Percentiles rank a stretch among this genome's conserved stretches.
phyloP scores from a whole-genome alignment of 2,329 filamentous ascomycete genomes.

The Chaetomium sp. region DNA sequence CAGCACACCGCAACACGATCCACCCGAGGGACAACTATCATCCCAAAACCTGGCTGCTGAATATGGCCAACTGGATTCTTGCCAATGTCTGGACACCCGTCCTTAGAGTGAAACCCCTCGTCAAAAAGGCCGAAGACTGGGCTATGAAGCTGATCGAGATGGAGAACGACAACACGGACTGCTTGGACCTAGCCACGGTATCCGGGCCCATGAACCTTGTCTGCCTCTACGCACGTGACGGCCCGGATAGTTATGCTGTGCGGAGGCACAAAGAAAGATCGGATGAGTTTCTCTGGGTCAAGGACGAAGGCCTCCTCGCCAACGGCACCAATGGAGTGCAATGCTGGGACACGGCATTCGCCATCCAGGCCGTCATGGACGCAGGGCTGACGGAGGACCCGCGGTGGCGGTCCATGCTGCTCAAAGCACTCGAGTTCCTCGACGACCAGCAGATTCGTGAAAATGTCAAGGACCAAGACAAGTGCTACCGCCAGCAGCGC shows the following conservation, averaged over 20 bases:
- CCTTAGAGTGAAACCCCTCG: constrained; percentile 66
- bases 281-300: constrained; percentile 89
- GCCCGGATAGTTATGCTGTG: constrained; percentile 71
- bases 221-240: constrained; percentile 80
- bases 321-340: constrained; percentile 99
- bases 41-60: constrained; percentile 84
- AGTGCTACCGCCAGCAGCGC: constrained; percentile 84
- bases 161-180: constrained; percentile 93
- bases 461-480: constrained; percentile 73
- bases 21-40: constrained; percentile 83
- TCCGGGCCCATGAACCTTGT: constrained; percentile 90
- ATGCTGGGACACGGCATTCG: constrained; percentile 92
- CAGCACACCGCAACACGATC: constrained; percentile 78
- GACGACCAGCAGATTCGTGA: constrained; percentile 90
- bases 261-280: constrained; percentile 77
- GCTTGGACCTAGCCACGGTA: constrained; percentile 82
- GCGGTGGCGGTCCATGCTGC: constrained; percentile 80
- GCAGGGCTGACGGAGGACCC: constrained; percentile 76
- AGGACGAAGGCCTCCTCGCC: constrained; percentile 86
- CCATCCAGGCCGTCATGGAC: constrained; percentile 79
- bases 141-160: constrained; percentile 80
- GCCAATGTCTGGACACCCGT: constrained; percentile 81
- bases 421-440: constrained; percentile 79
- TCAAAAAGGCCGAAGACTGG: constrained; percentile 75
- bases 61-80: constrained; percentile 74